phyloP scores from a whole-genome alignment of 1,139 yeast genomes.

The Pichia sp. region DNA sequence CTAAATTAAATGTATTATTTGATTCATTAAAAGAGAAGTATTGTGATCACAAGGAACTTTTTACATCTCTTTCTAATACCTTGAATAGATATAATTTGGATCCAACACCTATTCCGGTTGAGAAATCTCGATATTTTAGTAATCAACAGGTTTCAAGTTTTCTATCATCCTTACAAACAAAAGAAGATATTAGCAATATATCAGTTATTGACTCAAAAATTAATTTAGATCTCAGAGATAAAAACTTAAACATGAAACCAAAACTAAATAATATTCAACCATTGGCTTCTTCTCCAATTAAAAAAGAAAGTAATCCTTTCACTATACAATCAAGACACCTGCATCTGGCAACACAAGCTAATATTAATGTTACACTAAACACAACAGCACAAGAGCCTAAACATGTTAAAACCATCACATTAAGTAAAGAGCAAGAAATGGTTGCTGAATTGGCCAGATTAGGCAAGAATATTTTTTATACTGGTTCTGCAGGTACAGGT shows the following conservation, averaged over 20 bases:
- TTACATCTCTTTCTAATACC: background rate
- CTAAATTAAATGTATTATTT: conserved; percentile 1
- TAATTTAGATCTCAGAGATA: background rate
- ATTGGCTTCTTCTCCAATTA: background rate
- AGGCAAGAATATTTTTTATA: conserved; percentile 65
- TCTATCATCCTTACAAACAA: too few relatives aligned
- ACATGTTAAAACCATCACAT: conserved; percentile 33
- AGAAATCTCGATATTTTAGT: background rate
- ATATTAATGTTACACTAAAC: background rate
- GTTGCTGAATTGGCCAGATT: conserved; percentile 63
- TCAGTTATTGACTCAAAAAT: background rate
- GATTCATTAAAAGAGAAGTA: background rate
- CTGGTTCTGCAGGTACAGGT: conserved; percentile 97
- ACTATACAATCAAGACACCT: background rate
- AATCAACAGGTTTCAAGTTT: background rate
- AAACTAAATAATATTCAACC: background rate
- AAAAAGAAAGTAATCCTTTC: background rate
- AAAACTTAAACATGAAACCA: background rate
- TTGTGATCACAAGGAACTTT: conserved; percentile 1
- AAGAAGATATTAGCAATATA: background rate
- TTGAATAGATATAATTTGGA: background rate
- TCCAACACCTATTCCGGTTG: background rate
- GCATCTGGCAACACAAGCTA: conserved; percentile 9
- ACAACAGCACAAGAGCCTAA: conserved; percentile 3
- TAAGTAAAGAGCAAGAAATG: conserved; percentile 64